phyloP scores from a whole-genome alignment of 352 stramenopile genomes.

The Globisporangium recalcitrans region DNA sequence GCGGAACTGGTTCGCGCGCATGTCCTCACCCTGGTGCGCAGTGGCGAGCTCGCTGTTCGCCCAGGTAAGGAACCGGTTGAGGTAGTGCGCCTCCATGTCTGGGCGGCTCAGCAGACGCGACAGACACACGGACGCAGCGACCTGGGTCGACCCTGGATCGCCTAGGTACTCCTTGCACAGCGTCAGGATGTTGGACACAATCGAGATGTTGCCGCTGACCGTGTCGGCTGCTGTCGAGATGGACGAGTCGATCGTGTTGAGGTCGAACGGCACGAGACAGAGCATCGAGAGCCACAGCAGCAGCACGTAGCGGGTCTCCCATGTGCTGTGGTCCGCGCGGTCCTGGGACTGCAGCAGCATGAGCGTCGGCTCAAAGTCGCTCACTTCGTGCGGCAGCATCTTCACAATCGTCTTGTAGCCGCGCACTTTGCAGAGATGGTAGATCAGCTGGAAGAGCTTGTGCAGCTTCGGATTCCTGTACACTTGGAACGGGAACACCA shows the following conservation, averaged over 20 bases:
- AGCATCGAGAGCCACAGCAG: constrained; percentile 98
- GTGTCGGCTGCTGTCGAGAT: constrained; percentile 16
- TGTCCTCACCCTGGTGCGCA: constrained; percentile 27
- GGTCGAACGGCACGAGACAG: constrained; percentile 96
- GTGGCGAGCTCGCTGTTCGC: constrained; percentile 56
- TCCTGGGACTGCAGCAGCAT: constrained; percentile 87
- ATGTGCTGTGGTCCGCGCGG: constrained; percentile 59
- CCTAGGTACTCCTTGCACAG: constrained; percentile 85
- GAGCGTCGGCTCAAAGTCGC: constrained; percentile 94
- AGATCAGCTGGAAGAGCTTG: constrained; percentile 89
- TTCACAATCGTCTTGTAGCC: constrained; percentile 95
- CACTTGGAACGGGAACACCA: constrained; percentile 73
- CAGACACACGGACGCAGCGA: constrained; percentile 93
- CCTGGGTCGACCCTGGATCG: constrained; percentile 81
- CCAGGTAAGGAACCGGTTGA: constrained; percentile 91
- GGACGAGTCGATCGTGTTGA: constrained; percentile 94
- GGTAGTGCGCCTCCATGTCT: constrained; percentile 90
- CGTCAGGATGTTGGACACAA: constrained; percentile 77
- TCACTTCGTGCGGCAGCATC: constrained; percentile 93
- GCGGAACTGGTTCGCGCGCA: constrained; percentile 62
- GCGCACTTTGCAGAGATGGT: constrained; percentile 95
- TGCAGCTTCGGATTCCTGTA: constrained; percentile 74
- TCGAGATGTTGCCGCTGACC: constrained; percentile 32
- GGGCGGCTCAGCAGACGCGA: constrained; percentile 91
- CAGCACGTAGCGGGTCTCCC: constrained; percentile 83